phyloP scores from a whole-genome alignment of 805 yeast genomes.

The Candida maris region DNA sequence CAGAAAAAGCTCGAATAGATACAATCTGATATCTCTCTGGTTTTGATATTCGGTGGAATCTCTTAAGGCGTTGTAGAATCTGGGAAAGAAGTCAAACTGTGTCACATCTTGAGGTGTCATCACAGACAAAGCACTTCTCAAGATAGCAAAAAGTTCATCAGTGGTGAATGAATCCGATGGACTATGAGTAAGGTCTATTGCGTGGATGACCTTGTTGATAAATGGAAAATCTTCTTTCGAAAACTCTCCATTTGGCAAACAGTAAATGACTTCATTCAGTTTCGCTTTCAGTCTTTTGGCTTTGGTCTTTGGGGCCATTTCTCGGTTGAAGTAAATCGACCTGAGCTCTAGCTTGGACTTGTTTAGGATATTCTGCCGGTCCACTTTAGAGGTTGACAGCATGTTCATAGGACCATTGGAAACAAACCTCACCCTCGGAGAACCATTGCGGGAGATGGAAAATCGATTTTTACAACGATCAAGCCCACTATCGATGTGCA shows the following conservation, averaged over 20 bases:
- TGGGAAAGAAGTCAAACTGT: conserved; percentile 31
- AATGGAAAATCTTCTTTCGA: conserved; percentile 25
- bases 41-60: conserved; percentile 20
- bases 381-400: neutral
- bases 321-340: conserved; percentile 20
- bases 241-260: conserved; percentile 22
- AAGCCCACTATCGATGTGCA: no score
- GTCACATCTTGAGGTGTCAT: conserved; percentile 29
- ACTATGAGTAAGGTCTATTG: conserved; percentile 23
- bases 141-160: conserved; percentile 21
- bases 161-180: conserved; percentile 24
- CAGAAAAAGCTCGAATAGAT: conserved; percentile 32
- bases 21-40: conserved; percentile 22
- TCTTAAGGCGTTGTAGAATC: conserved; percentile 30
- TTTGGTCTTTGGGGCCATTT: conserved; percentile 26
- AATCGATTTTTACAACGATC: no score
- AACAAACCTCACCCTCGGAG: no score
- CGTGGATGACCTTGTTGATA: conserved; percentile 28
- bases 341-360: conserved; percentile 20
- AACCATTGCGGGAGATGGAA: no score
- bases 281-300: conserved; percentile 21
- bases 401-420: neutral
- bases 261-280: conserved; percentile 18
- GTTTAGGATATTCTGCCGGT: conserved; percentile 1
- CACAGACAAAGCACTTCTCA: conserved; percentile 25